phyloP scores from a whole-genome alignment of 202 grass and related monocot genomes.

The Dendrocalamus latiflorus region DNA sequence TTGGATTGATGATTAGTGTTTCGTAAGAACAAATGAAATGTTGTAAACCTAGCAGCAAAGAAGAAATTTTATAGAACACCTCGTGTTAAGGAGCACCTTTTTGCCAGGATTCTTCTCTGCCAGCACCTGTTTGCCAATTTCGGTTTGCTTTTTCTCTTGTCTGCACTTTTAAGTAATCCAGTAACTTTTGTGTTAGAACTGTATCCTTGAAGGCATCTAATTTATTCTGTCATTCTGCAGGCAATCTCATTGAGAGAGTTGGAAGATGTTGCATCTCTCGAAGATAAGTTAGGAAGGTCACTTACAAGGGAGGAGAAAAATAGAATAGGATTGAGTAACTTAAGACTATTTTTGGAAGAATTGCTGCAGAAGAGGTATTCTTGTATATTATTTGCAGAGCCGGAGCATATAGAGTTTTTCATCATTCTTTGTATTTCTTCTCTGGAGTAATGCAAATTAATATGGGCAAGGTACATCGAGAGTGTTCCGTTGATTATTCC shows the following conservation, averaged over 20 bases:
- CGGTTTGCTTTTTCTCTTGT: neutral
- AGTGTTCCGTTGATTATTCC: constrained; percentile 85
- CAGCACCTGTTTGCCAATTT: neutral
- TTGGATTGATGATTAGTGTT: neutral
- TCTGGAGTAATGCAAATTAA: constrained; percentile 18
- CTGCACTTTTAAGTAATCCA: neutral
- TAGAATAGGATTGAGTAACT: constrained; percentile 70
- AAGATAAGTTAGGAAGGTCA: constrained; percentile 79
- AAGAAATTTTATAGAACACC: neutral
- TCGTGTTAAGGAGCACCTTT: neutral
- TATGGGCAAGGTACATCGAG: constrained; percentile 70
- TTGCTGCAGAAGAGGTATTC: constrained; percentile 76
- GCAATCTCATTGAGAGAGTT: constrained; percentile 69
- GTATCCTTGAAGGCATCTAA: neutral
- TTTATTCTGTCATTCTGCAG: constrained; percentile 33
- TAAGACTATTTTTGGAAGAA: constrained; percentile 87
- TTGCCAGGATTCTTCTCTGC: constrained; percentile 6
- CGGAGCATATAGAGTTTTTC: neutral
- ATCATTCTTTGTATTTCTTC: constrained; percentile 4
- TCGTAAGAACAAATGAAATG: neutral
- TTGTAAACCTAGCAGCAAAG: neutral
- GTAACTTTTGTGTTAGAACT: neutral
- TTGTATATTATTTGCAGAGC: constrained; percentile 14
- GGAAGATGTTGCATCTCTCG: constrained; percentile 70
- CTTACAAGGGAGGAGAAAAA: constrained; percentile 73